Conservation (phyloP, 176 grass and related monocot genomes). For the Tuctoria greenei region DNA sequence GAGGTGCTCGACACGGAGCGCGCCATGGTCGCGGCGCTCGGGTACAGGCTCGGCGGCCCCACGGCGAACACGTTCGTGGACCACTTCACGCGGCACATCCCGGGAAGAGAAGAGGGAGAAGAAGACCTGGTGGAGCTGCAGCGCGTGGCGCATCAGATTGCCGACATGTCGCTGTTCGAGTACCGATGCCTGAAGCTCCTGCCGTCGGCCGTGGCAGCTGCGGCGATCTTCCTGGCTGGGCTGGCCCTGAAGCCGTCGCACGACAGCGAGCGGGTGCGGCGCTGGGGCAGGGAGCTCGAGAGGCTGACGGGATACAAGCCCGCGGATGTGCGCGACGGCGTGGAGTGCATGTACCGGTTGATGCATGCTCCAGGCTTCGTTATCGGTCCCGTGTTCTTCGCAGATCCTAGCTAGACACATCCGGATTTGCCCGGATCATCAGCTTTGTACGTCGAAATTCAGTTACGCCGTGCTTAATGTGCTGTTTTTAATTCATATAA, state of each 20-base stretch:
- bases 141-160: neutral
- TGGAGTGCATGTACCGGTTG: neutral
- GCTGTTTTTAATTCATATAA: no score
- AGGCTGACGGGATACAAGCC: neutral
- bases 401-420: neutral
- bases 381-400: neutral
- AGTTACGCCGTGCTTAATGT: neutral
- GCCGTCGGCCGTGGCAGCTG: slow-evolving; percentile 29
- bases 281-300: neutral
- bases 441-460: neutral
- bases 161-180: neutral
- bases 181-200: neutral
- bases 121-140: neutral
- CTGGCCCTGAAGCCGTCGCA: neutral
- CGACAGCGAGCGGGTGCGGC: neutral
- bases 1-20: neutral
- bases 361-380: neutral
- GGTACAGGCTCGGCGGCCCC: neutral
- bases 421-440: neutral
- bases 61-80: slow-evolving; percentile 12
- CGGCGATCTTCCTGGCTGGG: slow-evolving; percentile 22
- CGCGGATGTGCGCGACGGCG: neutral
- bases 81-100: slow-evolving; percentile 9
- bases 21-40: slow-evolving; percentile 8
- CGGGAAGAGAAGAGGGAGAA: neutral